These are phyloP conservation scores for Ogataea ramenticola DNA, from an alignment of 805 yeast genomes.

Conservation along the genomic window DNA sequence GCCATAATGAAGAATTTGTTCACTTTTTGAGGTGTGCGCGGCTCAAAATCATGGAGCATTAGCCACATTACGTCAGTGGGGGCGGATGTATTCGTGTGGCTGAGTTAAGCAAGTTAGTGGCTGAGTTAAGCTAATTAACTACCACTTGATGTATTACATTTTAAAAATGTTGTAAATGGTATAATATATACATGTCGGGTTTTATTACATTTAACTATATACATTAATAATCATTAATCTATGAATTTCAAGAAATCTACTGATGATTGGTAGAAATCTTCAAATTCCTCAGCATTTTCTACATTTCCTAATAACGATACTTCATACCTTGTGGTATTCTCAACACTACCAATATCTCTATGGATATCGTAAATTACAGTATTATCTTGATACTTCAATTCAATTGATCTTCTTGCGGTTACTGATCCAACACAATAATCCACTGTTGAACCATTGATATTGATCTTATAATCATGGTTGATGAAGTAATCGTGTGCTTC, in stretches of 20 bases:
- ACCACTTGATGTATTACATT: no score
- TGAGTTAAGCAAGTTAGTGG: no score
- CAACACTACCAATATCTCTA: slow-evolving; percentile 14
- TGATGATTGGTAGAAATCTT: slow-evolving; percentile 6
- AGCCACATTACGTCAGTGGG: no score
- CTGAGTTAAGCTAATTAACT: no score
- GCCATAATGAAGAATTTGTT: no score
- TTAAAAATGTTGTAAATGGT: no score
- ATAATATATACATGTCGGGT: no score
- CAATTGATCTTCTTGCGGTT: slow-evolving; percentile 19
- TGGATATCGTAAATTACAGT: slow-evolving; percentile 19
- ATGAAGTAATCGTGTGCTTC: not conserved
- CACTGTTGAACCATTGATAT: not conserved
- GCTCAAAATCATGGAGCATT: no score
- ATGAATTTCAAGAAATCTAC: slow-evolving; percentile 2
- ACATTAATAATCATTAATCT: not conserved
- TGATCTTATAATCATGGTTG: not conserved
- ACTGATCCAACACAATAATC: slow-evolving; percentile 14
- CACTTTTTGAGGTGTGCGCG: no score
- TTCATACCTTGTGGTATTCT: slow-evolving; percentile 15
- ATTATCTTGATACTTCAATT: slow-evolving; percentile 18
- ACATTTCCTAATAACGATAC: slow-evolving; percentile 12
- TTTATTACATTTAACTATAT: no score
- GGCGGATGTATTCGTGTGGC: no score
- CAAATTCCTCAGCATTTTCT: slow-evolving; percentile 5